These are phyloP conservation scores for Zygosaccharomyces bailii DNA, from an alignment of 805 yeast genomes.

Conservation along the genomic window DNA sequence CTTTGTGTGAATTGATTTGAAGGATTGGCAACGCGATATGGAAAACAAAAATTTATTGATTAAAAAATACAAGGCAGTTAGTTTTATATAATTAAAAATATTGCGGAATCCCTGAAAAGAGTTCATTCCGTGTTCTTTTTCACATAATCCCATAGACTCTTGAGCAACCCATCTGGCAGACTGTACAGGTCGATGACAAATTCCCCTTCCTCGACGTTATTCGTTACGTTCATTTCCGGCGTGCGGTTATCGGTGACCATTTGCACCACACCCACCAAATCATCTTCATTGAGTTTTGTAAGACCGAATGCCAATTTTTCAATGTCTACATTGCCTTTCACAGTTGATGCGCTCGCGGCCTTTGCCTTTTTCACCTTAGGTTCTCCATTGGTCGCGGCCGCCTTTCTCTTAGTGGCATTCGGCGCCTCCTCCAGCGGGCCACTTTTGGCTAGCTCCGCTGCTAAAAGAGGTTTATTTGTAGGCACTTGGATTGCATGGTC, in stretches of 20 bases:
- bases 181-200: slow-evolving; percentile 94
- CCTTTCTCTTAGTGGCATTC: slow-evolving; percentile 29
- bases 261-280: slow-evolving; percentile 89
- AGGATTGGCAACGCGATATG: neutral
- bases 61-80: slow-evolving; percentile 1
- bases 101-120: neutral
- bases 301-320: slow-evolving; percentile 88
- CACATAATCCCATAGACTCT: slow-evolving; percentile 93
- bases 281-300: slow-evolving; percentile 87
- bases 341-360: slow-evolving; percentile 40
- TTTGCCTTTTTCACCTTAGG: slow-evolving; percentile 51
- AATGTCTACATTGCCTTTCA: slow-evolving; percentile 76
- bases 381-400: slow-evolving; percentile 29
- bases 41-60: neutral
- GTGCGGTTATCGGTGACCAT: slow-evolving; percentile 97
- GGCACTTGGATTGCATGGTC: slow-evolving; percentile 80
- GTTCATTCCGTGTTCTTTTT: slow-evolving; percentile 55
- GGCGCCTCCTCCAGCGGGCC: slow-evolving; percentile 69
- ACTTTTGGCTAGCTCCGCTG: slow-evolving; percentile 68
- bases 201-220: slow-evolving; percentile 95
- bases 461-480: slow-evolving; percentile 65
- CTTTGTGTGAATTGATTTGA: neutral
- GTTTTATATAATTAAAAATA: neutral
- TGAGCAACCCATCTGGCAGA: slow-evolving; percentile 83
- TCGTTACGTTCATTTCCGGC: slow-evolving; percentile 90